Conservation (phyloP, 2,329 filamentous ascomycete species). For the Chrysosporium keratinophilum region DNA sequence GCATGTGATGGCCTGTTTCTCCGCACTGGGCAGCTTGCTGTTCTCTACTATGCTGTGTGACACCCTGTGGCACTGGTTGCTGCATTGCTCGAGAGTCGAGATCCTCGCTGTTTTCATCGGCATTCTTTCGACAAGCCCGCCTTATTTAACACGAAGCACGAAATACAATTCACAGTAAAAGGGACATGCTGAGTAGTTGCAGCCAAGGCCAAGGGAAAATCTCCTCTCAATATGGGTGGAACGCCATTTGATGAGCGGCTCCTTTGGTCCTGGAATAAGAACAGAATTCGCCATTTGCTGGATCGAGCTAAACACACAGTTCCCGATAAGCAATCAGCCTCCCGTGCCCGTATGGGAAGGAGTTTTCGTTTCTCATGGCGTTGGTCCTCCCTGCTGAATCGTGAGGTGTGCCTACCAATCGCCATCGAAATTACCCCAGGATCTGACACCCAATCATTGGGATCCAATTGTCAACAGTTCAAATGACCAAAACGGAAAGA, state of each 20-base stretch:
- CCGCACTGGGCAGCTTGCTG: not conserved
- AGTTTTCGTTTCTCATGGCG: too few relatives aligned
- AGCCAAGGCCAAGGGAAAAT: too few relatives aligned
- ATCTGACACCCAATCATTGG: not conserved
- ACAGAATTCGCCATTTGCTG: not conserved
- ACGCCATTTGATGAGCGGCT: too few relatives aligned
- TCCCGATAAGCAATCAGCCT: constrained; percentile 3
- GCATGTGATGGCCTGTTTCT: constrained; percentile 5
- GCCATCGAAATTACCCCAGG: not conserved
- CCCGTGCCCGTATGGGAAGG: not conserved
- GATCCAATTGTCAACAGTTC: not conserved
- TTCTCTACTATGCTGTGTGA: not conserved
- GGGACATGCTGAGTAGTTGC: too few relatives aligned
- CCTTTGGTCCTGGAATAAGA: not conserved
- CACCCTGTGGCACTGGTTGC: not conserved
- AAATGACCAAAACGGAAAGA: not conserved
- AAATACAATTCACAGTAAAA: too few relatives aligned
- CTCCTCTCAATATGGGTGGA: too few relatives aligned
- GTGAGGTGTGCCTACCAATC: not conserved
- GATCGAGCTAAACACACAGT: not conserved
- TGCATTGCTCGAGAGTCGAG: too few relatives aligned
- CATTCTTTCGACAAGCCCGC: too few relatives aligned
- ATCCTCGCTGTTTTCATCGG: too few relatives aligned
- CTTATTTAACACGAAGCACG: too few relatives aligned
- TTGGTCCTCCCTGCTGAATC: too few relatives aligned